phyloP scores from a whole-genome alignment of 305 asterid genomes.

The Rubia tinctorum region DNA sequence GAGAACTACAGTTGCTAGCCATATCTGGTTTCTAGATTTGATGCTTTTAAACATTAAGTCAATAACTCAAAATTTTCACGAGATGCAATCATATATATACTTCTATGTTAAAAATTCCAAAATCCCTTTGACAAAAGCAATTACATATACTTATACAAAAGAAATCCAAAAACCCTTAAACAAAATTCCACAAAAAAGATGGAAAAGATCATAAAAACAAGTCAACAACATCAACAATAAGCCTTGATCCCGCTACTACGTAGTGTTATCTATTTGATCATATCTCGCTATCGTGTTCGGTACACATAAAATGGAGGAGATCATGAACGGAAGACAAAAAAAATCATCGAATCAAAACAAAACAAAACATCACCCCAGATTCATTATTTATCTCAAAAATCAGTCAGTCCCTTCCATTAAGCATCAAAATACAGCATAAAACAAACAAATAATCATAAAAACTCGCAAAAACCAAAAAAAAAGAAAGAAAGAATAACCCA shows the following conservation, averaged over 20 bases:
- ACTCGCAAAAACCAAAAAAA: background rate
- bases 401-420: background rate
- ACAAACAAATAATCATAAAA: background rate
- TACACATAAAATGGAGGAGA: background rate
- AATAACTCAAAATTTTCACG: background rate
- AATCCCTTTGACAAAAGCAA: background rate
- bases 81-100: background rate
- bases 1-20: background rate
- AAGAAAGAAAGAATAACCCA: background rate
- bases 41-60: too few species aligned
- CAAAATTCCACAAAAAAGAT: background rate
- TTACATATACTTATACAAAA: background rate
- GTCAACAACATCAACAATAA: too few species aligned
- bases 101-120: background rate
- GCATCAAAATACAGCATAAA: background rate
- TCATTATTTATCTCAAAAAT: background rate
- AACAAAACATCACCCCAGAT: background rate
- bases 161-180: background rate
- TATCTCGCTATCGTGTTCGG: too few species aligned
- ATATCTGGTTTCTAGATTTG: too few species aligned
- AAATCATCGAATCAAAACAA: background rate
- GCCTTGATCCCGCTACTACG: too few species aligned
- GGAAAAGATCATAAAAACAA: background rate
- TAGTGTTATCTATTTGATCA: too few species aligned
- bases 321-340: background rate